Evolutionary conservation across 768 basidiomycete genomes (phyloP).

Genomic region (Lactarius hatsudake): DNA sequence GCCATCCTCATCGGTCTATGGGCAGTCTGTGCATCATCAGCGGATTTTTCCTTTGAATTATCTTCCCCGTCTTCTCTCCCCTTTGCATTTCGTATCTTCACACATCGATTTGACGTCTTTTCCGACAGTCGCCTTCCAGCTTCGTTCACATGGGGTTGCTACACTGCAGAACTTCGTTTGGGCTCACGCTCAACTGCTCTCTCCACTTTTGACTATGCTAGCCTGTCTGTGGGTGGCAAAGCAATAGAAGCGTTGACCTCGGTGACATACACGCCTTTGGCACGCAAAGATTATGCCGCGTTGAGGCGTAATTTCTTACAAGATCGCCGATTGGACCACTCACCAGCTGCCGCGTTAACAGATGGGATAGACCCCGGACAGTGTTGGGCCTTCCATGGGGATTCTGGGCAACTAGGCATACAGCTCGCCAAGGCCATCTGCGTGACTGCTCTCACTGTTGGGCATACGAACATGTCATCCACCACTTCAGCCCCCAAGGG

Average conservation of each 20-base stretch:
- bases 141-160: neutral
- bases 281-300: neutral
- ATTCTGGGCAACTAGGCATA: neutral
- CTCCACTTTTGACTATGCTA: neutral
- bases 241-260: neutral
- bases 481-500: no score
- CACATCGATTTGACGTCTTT: neutral
- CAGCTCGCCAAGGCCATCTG: neutral
- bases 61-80: neutral
- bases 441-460: neutral
- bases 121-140: neutral
- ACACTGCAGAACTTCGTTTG: neutral
- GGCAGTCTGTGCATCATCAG: neutral
- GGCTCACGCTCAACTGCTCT: neutral
- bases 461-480: neutral
- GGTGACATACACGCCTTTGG: neutral
- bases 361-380: no score
- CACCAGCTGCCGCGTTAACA: neutral
- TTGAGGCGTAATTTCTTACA: neutral
- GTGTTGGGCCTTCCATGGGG: neutral
- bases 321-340: neutral
- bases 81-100: neutral
- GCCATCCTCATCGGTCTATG: neutral
- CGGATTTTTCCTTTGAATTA: neutral
- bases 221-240: neutral